Conservation (phyloP, 371 early-diverging fungal species). For the Mucor mucedo region DNA sequence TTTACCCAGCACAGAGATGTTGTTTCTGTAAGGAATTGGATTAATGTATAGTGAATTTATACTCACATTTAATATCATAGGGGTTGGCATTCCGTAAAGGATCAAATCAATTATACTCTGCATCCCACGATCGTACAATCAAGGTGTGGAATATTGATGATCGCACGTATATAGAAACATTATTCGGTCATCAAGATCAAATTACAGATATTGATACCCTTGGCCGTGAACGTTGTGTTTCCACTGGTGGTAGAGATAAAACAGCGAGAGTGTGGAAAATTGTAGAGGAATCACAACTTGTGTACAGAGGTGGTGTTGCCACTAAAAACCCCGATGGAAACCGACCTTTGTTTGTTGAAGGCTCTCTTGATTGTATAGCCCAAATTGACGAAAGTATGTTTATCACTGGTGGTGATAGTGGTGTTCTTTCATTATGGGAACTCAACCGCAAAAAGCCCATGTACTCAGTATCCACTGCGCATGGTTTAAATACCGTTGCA, state of each 20-base stretch:
- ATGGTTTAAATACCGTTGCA: constrained; percentile 67
- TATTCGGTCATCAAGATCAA: constrained; percentile 97
- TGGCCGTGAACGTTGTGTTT: constrained; percentile 87
- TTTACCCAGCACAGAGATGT: constrained; percentile 94
- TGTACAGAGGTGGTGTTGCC: constrained; percentile 85
- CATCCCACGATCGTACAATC: constrained; percentile 91
- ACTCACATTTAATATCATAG: constrained; percentile 21
- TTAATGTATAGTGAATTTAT: background rate
- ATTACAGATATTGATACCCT: constrained; percentile 82
- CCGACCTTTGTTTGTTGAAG: constrained; percentile 60
- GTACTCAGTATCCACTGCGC: constrained; percentile 75
- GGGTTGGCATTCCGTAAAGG: constrained; percentile 89
- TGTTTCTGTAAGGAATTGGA: constrained; percentile 63
- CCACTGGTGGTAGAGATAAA: constrained; percentile 92
- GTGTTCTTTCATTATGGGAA: constrained; percentile 90
- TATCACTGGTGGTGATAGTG: constrained; percentile 90
- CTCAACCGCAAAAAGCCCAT: constrained; percentile 89
- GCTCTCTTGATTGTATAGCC: constrained; percentile 84
- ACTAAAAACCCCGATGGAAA: constrained; percentile 48
- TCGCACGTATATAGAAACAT: constrained; percentile 90
- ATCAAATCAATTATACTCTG: constrained; percentile 87
- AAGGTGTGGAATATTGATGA: constrained; percentile 96
- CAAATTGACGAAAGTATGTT: constrained; percentile 92
- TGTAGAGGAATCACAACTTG: constrained; percentile 90
- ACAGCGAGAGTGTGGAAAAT: constrained; percentile 95